Base-by-base conservation (phyloP, 208 protist genomes). In the Wallacemonas sp. region DNA sequence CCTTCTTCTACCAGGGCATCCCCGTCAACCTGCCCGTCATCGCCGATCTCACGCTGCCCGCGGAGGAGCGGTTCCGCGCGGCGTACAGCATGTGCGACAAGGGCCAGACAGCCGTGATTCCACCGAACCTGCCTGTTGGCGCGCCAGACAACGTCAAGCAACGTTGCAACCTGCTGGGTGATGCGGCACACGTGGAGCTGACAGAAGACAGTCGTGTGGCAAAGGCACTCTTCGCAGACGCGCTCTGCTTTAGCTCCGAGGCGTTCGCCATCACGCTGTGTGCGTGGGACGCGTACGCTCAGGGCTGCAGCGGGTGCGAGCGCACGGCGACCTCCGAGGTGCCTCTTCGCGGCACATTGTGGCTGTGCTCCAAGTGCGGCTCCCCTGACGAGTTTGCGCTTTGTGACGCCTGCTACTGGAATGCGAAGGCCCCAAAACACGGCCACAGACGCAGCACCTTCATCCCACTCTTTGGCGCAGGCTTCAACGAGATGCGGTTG, bases 61-160 rank as follows among this genome's bases (percentile, higher is more conserved):
- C 44, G 9, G 44, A 49, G 4, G 44, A 49, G 19, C 44, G 44
- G 4, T 49, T 49, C 19, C 44, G 44, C 19, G 44, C 44, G 17
- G 44, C 44, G 44, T 49, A 49, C 44, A 26, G 9, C 9, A 49
- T 49, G 44, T 49, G 9, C 44, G 44, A 49, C 9, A 49, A 49
- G 19, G 44, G 19, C 9, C 44, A 49, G 44, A 23, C 44, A 12
- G 44, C 44, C 19, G 44, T 49, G 44, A 49, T 49, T 49, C 44
- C 44, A 49, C 44, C 44, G 44, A 49, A 49, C 19, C 4, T 49
- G 44, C 17, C 44, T 5, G 17, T 49, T 14, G 5, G 17, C 44
- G 44, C 44, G 9, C 44, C 44, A 23, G 5, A 5, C 19, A 23
- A 23, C 19, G 4, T 49, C 6, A 23, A 12, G 5, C 5, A 23